These are phyloP conservation scores for Metschnikowia corniflorae DNA, from an alignment of 805 yeast genomes.

Conservation along the genomic window DNA sequence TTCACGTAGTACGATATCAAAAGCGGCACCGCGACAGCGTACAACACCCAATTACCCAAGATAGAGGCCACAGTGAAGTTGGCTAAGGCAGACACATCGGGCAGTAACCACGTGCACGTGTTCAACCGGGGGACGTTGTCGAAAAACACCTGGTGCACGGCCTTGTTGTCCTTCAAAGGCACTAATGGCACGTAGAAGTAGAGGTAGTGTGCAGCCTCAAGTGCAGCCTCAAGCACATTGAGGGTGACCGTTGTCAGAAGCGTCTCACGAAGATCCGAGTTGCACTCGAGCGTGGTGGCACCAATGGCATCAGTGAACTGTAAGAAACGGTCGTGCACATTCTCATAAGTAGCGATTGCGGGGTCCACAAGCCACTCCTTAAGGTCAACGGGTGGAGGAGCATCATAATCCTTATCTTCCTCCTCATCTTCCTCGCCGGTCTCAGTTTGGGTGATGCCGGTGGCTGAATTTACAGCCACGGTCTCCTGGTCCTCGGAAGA, in stretches of 20 bases:
- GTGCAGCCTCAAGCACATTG: slow-evolving; percentile 29
- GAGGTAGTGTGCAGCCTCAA: slow-evolving; percentile 31
- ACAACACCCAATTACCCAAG: slow-evolving; percentile 37
- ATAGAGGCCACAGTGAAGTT: slow-evolving; percentile 29
- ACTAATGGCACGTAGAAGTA: slow-evolving; percentile 35
- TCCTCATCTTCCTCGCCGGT: slow-evolving; percentile 20
- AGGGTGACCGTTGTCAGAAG: slow-evolving; percentile 37
- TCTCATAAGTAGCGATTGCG: slow-evolving; percentile 29
- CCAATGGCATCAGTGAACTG: slow-evolving; percentile 36
- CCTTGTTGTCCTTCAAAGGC: slow-evolving; percentile 31
- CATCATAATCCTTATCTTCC: slow-evolving; percentile 34
- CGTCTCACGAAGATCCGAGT: slow-evolving; percentile 37
- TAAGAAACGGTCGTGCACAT: slow-evolving; percentile 22
- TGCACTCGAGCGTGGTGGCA: slow-evolving; percentile 31
- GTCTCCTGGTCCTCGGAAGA: slow-evolving; percentile 35
- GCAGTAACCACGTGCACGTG: slow-evolving; percentile 22
- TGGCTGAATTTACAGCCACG: slow-evolving; percentile 16
- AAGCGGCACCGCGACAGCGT: slow-evolving; percentile 41
- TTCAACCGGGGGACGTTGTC: slow-evolving; percentile 28
- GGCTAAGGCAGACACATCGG: slow-evolving; percentile 36
- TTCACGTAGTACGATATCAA: slow-evolving; percentile 48
- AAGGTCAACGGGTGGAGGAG: slow-evolving; percentile 38
- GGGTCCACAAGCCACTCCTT: slow-evolving; percentile 39
- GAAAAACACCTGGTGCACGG: slow-evolving; percentile 34
- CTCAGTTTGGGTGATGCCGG: neutral